Conservation (phyloP, 192 early-diverging fungal genomes). For the Coemansia sp. region DNA sequence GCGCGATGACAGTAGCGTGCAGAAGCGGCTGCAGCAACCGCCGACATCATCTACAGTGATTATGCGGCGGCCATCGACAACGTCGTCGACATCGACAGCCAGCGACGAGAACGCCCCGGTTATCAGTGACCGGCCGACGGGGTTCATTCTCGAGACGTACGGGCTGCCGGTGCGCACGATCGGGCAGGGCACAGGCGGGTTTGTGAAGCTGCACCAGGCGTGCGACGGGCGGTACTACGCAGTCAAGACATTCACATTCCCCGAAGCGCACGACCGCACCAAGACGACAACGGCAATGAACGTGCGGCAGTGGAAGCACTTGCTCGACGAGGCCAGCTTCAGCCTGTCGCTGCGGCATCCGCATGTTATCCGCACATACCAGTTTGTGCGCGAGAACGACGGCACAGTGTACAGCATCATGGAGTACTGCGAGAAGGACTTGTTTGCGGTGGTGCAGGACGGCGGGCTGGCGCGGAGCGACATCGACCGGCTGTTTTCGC, state of each 20-base stretch:
- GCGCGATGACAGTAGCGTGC: constrained; percentile 26
- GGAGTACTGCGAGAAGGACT: constrained; percentile 90
- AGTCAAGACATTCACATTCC: constrained; percentile 55
- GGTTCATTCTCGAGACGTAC: constrained; percentile 53
- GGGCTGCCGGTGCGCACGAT: constrained; percentile 48
- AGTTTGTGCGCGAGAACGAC: constrained; percentile 69
- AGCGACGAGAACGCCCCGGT: constrained; percentile 52
- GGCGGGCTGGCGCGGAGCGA: constrained; percentile 70
- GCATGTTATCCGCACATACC: constrained; percentile 73
- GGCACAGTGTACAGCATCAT: constrained; percentile 70
- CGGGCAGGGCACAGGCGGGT: constrained; percentile 57
- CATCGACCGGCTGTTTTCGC: constrained; percentile 79
- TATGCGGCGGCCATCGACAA: constrained; percentile 48
- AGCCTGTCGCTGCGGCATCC: constrained; percentile 66
- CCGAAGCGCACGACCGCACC: constrained; percentile 35
- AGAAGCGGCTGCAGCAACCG: constrained; percentile 35
- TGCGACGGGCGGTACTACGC: constrained; percentile 51
- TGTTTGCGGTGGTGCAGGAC: constrained; percentile 78
- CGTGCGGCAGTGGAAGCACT: constrained; percentile 53
- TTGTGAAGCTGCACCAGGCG: constrained; percentile 54
- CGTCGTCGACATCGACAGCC: constrained; percentile 45
- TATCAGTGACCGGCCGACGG: constrained; percentile 49
- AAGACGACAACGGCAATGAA: constrained; percentile 39
- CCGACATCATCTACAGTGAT: constrained; percentile 51
- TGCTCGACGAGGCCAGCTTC: constrained; percentile 54